These are phyloP conservation scores for Xylaria palmicola DNA, from an alignment of 495 filamentous ascomycete genomes.

Conservation along the genomic window DNA sequence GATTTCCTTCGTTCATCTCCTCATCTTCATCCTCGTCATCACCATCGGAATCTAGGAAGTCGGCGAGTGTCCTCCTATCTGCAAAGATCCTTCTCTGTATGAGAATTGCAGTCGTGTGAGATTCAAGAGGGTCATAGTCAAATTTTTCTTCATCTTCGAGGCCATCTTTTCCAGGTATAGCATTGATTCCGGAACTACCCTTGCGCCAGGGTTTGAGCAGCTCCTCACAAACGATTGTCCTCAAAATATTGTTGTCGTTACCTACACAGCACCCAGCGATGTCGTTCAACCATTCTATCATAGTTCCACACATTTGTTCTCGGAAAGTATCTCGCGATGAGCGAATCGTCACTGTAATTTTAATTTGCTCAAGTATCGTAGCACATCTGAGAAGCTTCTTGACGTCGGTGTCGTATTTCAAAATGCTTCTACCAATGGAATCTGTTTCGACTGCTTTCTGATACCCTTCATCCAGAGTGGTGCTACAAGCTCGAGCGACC, in stretches of 20 bases:
- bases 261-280: conserved; percentile 88
- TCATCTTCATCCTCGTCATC: conserved; percentile 49
- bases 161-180: conserved; percentile 77
- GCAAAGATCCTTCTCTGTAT: conserved; percentile 25
- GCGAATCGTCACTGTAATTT: conserved; percentile 91
- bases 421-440: conserved; percentile 77
- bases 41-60: conserved; percentile 42
- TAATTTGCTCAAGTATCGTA: conserved; percentile 87
- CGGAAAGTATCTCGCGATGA: conserved; percentile 92
- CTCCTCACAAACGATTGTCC: conserved; percentile 83
- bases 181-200: conserved; percentile 83
- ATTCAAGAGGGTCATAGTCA: conserved; percentile 29
- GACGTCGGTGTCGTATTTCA: conserved; percentile 72
- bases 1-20: conserved; percentile 32
- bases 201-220: conserved; percentile 80
- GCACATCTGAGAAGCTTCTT: conserved; percentile 70
- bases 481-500: conserved; percentile 84
- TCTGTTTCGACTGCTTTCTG: conserved; percentile 84
- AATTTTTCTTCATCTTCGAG: conserved; percentile 79
- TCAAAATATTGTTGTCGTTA: conserved; percentile 73
- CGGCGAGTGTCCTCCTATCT: conserved; percentile 19
- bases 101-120: conserved; percentile 21
- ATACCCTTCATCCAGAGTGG: conserved; percentile 63
- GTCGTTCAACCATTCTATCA: conserved; percentile 93
- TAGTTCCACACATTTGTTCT: conserved; percentile 97